Percentiles rank a stretch among this genome's conserved stretches.
phyloP scores from a whole-genome alignment of 768 basidiomycete genomes.

The Filobasidium floriforme region DNA sequence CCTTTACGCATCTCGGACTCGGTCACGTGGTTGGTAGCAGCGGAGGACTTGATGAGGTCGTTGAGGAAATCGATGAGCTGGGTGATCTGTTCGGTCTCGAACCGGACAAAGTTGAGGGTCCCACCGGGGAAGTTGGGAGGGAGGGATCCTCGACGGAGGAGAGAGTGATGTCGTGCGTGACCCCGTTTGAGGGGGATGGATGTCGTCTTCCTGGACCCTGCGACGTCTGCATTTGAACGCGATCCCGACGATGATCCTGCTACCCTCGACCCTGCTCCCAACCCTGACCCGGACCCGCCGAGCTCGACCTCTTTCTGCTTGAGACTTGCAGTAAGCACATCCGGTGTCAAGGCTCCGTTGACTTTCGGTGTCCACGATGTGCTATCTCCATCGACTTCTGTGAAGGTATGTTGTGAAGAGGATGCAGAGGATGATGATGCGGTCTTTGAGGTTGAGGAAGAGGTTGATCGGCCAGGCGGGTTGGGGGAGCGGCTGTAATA shows the following conservation, averaged over 20 bases:
- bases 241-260: conserved; percentile 45
- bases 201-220: conserved; percentile 48
- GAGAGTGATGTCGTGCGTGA: conserved; percentile 48
- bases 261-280: conserved; percentile 10
- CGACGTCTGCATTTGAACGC: conserved; percentile 34
- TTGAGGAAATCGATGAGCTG: conserved; percentile 80
- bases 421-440: no score
- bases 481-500: conserved; percentile 88
- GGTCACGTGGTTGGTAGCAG: conserved; percentile 72
- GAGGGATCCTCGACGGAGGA: conserved; percentile 61
- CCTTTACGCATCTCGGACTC: conserved; percentile 83
- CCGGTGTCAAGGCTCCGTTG: conserved; percentile 42
- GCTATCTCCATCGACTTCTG: conserved; percentile 11
- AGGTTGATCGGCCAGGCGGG: conserved; percentile 20
- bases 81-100: conserved; percentile 82
- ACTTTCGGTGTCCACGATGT: conserved; percentile 28
- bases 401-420: not conserved
- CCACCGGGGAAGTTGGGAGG: conserved; percentile 87
- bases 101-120: conserved; percentile 92
- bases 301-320: not conserved
- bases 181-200: conserved; percentile 49
- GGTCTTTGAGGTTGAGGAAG: no score
- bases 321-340: conserved; percentile 12
- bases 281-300: conserved; percentile 1
- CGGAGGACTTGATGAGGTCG: conserved; percentile 75